Evolutionary conservation across 2,329 filamentous ascomycete genomes (phyloP), one percentile per base, ranked within the genome.

Genomic region (Verticillium dahliae): DNA sequence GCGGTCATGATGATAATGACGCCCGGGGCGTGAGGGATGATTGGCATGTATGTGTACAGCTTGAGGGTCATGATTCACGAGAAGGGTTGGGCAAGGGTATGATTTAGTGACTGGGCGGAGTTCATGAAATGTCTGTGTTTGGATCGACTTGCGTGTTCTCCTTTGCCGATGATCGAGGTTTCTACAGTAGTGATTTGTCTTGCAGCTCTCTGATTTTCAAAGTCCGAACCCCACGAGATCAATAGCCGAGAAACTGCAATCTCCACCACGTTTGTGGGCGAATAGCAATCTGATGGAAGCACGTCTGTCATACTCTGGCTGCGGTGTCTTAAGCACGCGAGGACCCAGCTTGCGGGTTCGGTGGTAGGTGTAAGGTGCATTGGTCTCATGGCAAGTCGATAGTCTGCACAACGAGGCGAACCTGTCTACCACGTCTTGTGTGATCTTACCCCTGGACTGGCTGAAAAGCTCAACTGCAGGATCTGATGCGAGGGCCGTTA

Each of bases 11-110:
- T 18, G 15, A 22, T 31, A 39, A 34, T 9, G 10, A 34, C 33
- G 15, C 14, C 31, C 31, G 37, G 11, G 31, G 59, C 14, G 41
- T 52, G 15, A 52, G 54, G 54, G 54, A 22, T 11, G 27, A 27
- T 27, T 27, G 45, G 45, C 45, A 50, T 50, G 6, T 31, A n/a
- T 62, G 59, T 35, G 55, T 14, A 57, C 33, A 15, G 18, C 34
- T 62, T 54, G 62, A 58, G 60, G 65, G n/a, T 64, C 63, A 35
- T 69, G 68, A 4, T 58, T 66, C 10, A 41, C 11, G 34, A 38
- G 55, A 27, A 27, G 54, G 14, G 31, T 61, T 37, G 39, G 45
- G 45, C 15, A 22, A 22, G 45, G 45, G 45, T 22, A 50, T 50
- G 45, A 50, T 50, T 35, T 54, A 52, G 33, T n/a, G 18, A 34